Evolutionary conservation across 352 stramenopile species (phyloP), one percentile per base, ranked within the genome.

Genomic region (Phytophthora syringae): DNA sequence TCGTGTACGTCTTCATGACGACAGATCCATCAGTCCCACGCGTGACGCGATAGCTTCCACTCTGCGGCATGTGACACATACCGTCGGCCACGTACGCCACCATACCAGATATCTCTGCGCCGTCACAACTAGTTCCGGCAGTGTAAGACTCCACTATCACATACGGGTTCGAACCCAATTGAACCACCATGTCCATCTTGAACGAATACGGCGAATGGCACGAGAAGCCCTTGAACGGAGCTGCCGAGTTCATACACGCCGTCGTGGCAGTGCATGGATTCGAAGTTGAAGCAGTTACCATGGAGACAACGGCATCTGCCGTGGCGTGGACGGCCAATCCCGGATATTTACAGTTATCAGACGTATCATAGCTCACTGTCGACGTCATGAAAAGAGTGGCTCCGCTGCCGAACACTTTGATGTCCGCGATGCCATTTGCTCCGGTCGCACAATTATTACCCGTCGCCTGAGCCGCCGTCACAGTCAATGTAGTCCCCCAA

Each of bases 141-240:
- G 15, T 27, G 15, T 58, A 48, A 15, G 13, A 30, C 16, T 59
- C 52, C n/a, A 59, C 24, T 20, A 43, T 30, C 25, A 59, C 52
- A n/a, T 50, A 59, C 3, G 52, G 24, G 12, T 11, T 60, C 18
- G 21, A 1, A 16, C 57, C 57, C 18, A 64, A 57, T 20, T 51
- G n/a, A 32, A 50, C 27, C 5, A 9, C 27, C 27, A 32, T 32
- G 27, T 32, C 27, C 27, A 32, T 32, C 27, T 32, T 32, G 27
- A 32, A 32, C 5, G 27, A 32, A 32, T 32, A 32, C 27, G 27
- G 27, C 5, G 27, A 32, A 32, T 9, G 5, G 27, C 27, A 32
- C 5, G 27, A 10, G 27, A 9, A 10, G 27, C 27, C 27, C 9
- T 5, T 32, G 27, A 32, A 32, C 27, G 27, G 27, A 5, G 27